Base-by-base conservation (phyloP, 805 yeast genomes). In the Myxozyma monticola region DNA sequence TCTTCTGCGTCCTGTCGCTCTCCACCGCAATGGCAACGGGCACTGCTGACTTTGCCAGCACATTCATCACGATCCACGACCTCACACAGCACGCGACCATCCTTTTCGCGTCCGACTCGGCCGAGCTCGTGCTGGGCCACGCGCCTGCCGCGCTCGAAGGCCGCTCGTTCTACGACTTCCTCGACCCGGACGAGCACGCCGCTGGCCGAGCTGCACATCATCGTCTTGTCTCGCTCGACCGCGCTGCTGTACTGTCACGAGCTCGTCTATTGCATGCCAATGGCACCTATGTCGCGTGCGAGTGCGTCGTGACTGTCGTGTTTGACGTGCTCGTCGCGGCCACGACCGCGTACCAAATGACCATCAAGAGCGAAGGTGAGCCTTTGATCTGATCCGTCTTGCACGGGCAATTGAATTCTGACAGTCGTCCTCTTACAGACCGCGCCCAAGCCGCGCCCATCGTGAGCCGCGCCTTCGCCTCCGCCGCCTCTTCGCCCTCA, bases 41-140 rank as follows among this genome's bases (percentile, higher is more conserved):
- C n/a, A n/a, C n/a, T n/a, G n/a, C n/a, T n/a, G n/a, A n/a, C n/a
- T n/a, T n/a, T 31, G 8, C 7, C n/a, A 50, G 54, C 5, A 25
- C 54, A 14, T 50, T 50, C 39, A 35, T 48, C 43, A 12, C 43
- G 7, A 34, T 50, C 26, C 45, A 35, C 20, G 54, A 50, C 30
- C 42, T 46, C 22, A 29, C 52, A 3, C 22, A 35, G 28, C 26
- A 39, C 4, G 36, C 24, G 14, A 17, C 22, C 5, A 21, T 41
- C 12, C 42, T 50, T 5, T 50, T 21, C n/a, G 54, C 43, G 10
- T 50, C 54, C 17, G 43, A 20, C 30, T 50, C 48, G 18, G n/a
- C 48, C 28, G 35, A 25, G 3, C 20, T 30, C 34, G 44, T 48
- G 18, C 37, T 50, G 7, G 54, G 54, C 17, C 35, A 34, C 54